These are phyloP conservation scores for Uromyces viciae-fabae DNA, from an alignment of 1,284 basidiomycete genomes.

Conservation along the genomic window DNA sequence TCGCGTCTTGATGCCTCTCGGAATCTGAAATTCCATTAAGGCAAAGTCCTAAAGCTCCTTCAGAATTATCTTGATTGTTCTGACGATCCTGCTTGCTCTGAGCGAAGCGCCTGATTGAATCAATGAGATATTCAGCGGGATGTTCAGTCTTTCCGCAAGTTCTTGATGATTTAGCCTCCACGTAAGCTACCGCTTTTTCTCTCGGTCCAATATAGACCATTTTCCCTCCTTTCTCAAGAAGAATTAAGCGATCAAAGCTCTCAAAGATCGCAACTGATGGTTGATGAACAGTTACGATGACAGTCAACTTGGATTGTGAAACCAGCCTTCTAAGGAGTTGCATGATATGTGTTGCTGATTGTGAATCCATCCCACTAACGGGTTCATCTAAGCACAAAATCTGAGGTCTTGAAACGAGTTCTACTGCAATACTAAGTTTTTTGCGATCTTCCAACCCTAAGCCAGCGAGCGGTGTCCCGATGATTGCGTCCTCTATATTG, in stretches of 20 bases:
- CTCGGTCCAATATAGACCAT: conserved; percentile 30
- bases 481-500: conserved; percentile 29
- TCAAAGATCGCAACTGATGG: conserved; percentile 51
- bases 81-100: neutral
- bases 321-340: conserved; percentile 47
- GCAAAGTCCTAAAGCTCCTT: neutral
- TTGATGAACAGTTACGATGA: conserved; percentile 51
- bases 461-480: conserved; percentile 37
- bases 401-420: conserved; percentile 48
- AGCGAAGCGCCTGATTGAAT: conserved; percentile 5
- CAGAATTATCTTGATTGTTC: too few species aligned
- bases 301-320: conserved; percentile 46
- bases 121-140: conserved; percentile 44
- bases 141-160: conserved; percentile 1
- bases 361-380: conserved; percentile 50
- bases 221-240: conserved; percentile 27
- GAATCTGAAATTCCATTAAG: neutral
- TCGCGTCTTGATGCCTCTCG: neutral
- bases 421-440: conserved; percentile 39
- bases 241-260: conserved; percentile 26
- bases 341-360: conserved; percentile 49
- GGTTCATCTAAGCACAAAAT: conserved; percentile 53
- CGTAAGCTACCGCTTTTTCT: conserved; percentile 35
- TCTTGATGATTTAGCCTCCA: conserved; percentile 20
- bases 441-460: conserved; percentile 38